phyloP scores from a whole-genome alignment of 345 rosid genomes.

The Luvunga scandens region DNA sequence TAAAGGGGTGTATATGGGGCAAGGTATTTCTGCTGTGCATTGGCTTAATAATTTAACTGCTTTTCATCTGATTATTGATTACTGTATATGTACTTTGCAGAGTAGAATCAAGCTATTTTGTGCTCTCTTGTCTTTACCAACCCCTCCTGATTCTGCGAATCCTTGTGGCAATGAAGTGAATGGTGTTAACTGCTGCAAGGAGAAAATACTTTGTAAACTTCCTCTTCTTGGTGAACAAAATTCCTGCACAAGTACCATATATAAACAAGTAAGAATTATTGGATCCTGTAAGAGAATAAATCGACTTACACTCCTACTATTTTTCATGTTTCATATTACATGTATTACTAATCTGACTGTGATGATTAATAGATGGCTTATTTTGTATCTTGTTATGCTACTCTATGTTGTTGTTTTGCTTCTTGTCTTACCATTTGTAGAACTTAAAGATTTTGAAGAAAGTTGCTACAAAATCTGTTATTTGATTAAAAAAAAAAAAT shows the following conservation, averaged over 20 bases:
- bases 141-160: conserved; percentile 37
- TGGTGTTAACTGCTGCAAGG: conserved; percentile 6
- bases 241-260: conserved; percentile 79
- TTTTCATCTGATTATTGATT: conserved; percentile 9
- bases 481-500: not conserved
- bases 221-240: conserved; percentile 72
- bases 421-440: too few relatives aligned
- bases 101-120: conserved; percentile 42
- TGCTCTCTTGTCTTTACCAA: conserved; percentile 55
- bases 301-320: not conserved
- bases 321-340: not conserved
- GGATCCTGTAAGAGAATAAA: not conserved
- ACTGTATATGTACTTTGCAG: conserved; percentile 34
- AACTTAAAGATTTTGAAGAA: not conserved
- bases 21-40: conserved; percentile 41
- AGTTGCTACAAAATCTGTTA: not conserved
- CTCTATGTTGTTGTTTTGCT: not conserved
- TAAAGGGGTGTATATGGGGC: conserved; percentile 57
- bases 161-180: conserved; percentile 30
- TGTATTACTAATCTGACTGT: not conserved
- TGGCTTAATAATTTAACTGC: conserved; percentile 7
- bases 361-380: not conserved
- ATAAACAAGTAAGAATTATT: conserved; percentile 61
- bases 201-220: conserved; percentile 44
- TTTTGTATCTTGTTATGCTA: not conserved